Evolutionary conservation across 257 asterid species (phyloP).

Genomic region (Plantago major): DNA sequence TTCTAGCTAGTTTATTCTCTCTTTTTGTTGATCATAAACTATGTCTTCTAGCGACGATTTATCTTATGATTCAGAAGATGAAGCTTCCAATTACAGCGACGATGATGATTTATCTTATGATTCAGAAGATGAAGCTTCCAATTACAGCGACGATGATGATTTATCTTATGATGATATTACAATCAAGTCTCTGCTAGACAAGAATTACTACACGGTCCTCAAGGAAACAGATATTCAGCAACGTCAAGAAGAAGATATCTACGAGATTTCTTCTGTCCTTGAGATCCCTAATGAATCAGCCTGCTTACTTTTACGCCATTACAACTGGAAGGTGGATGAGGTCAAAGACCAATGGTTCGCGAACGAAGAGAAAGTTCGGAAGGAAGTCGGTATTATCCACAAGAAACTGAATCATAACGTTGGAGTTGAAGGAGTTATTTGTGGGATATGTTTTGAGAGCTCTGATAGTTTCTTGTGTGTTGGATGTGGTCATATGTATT

Average conservation of each 20-base stretch:
- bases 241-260: conserved; percentile 69
- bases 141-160: no score
- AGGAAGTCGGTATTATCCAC: conserved; percentile 56
- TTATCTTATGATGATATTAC: no score
- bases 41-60: no score
- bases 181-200: no score
- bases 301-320: conserved; percentile 73
- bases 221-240: conserved; percentile 69
- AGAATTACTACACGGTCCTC: conserved; percentile 32
- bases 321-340: conserved; percentile 86
- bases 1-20: no score
- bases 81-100: no score
- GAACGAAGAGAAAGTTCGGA: conserved; percentile 78
- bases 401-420: conserved; percentile 41
- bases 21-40: no score
- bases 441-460: conserved; percentile 92
- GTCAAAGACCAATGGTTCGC: conserved; percentile 95
- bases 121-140: no score
- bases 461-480: conserved; percentile 48
- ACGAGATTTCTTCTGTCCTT: conserved; percentile 67
- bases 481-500: conserved; percentile 85
- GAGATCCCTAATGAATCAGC: conserved; percentile 78
- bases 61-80: no score
- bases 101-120: no score
- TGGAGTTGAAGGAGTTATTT: conserved; percentile 57